Base-by-base conservation (phyloP, 805 yeast genomes). In the Kuraishia piskuri region DNA sequence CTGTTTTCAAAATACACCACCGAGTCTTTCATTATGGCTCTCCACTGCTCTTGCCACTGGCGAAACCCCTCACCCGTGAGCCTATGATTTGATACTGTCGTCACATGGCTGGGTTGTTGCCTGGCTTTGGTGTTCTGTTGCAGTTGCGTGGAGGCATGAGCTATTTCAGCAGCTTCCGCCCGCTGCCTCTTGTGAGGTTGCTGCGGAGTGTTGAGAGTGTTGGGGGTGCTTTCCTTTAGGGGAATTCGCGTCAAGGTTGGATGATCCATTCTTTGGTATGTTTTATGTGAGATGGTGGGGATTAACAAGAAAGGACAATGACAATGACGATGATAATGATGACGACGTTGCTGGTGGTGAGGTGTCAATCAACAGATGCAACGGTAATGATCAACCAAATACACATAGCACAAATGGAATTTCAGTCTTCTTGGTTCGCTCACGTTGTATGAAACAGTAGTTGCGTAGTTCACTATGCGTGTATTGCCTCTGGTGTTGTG, bases 21-120 rank as follows among this genome's bases (percentile, higher is more conserved):
- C 10, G 82, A 75, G 51, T 73, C 77, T 47, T 72, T 75, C 80
- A 83, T 76, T 53, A 82, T 80, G 53, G 72, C 72, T 48, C 79
- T 68, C 88, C 88, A 83, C 50, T 76, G 75, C 36, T 68, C 70
- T 59, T 80, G 84, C 88, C 88, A 83, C 56, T 73, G 74, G 51
- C 66, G 68, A 50, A 83, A 63, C 53, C 78, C 83, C 21, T 59
- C 63, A 24, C 70, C 70, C 6, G 65, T 66, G 65, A 66, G 62
- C 26, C 65, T 59, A 31, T 57, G 60, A 31, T 31, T 31, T 31
- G 40, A 31, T 3, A n/a, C 14, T 31, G 40, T 31, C 4, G 40
- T 36, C 58, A 36, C 25, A 22, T 49, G 22, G 25, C n/a, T 40
- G 10, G 25, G 10, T 6, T 9, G 21, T n/a, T 37, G 24, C 7